These are phyloP conservation scores for Sporothrix brasiliensis DNA, from an alignment of 2,329 filamentous ascomycete species.

Conservation along the genomic window DNA sequence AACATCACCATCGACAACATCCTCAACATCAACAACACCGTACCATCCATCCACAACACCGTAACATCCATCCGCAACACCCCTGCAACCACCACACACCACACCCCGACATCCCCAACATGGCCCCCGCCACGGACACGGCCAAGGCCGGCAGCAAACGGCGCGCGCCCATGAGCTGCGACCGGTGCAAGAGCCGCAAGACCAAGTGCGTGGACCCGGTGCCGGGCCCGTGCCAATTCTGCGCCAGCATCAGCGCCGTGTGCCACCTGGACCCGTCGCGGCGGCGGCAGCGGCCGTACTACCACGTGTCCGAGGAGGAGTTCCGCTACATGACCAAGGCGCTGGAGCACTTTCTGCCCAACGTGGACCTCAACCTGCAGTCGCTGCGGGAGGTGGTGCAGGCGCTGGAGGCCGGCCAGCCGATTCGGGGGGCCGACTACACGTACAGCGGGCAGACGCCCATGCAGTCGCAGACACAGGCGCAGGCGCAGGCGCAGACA, in stretches of 20 bases:
- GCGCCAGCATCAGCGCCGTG: slow-evolving; percentile 38
- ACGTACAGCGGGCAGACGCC: no score
- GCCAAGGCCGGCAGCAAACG: slow-evolving; percentile 35
- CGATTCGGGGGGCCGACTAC: not conserved
- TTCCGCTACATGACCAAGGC: slow-evolving; percentile 41
- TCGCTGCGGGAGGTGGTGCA: slow-evolving; percentile 36
- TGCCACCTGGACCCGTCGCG: slow-evolving; percentile 40
- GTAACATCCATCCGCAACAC: no score
- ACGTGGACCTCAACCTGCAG: slow-evolving; percentile 38
- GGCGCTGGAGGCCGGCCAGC: slow-evolving; percentile 29
- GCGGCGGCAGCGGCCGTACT: slow-evolving; percentile 41
- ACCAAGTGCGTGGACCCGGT: slow-evolving; percentile 39
- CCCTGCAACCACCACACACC: not conserved
- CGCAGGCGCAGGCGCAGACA: not conserved
- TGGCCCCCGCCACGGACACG: not conserved
- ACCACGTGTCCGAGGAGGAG: slow-evolving; percentile 41
- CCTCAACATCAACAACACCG: not conserved
- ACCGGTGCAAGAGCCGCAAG: slow-evolving; percentile 41
- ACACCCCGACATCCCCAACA: not conserved
- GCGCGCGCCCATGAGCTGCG: slow-evolving; percentile 41
- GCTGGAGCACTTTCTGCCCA: slow-evolving; percentile 40
- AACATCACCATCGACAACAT: not conserved
- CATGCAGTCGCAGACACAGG: not conserved
- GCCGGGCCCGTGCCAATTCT: slow-evolving; percentile 41
- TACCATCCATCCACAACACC: not conserved